Base-by-base conservation (phyloP, 495 filamentous ascomycete species). In the Aspergillus asperescens region DNA sequence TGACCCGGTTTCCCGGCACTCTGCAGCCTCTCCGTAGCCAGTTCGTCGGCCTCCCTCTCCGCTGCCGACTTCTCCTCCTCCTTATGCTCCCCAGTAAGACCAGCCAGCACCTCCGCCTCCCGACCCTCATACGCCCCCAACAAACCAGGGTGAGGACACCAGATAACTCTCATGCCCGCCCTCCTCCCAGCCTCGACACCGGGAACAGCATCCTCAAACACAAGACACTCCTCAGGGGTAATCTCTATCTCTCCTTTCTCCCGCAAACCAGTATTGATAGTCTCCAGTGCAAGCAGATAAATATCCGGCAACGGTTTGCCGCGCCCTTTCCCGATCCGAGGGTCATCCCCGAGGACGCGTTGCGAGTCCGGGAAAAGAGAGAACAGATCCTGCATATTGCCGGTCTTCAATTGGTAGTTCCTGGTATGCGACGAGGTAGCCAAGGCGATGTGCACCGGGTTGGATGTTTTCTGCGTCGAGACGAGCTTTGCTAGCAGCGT, bases 291-390 rank as follows among this genome's bases (percentile, higher is more conserved):
- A 1, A 97, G 68, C 12, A 94, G 70, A 63, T 93, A 99, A 61
- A 99, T 99, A 67, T 99, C 94, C 7, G 93, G 93, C 4, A 90
- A 77, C 0, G 93, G 93, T 68, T 99, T 99, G 12, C 93, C 94
- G 9, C 88, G 72, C 0, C 93, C 93, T 20, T 76, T 67, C 1
- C 81, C 74, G 54, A 98, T 90, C 23, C 94, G 79, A 2, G 75
- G 66, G 62, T 99, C 94, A 64, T 99, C 94, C 5, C 93, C 93
- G 2, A 92, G 69, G 0, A 99, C 84, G 35, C 81, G 78, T 50
- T 86, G 81, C 7, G 80, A 66, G 0, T 70, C 61, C 12, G 83
- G 75, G 65, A 99, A 96, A 3, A 80, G 74, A 16, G 68, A 61
- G 70, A 99, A 96, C 4, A 96, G 62, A 23, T 88, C 74, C 13